Percentiles rank a stretch among this genome's conserved stretches.
Evolutionary conservation across 2,329 filamentous ascomycete genomes (phyloP).

Genomic region (Phialemonium atrogriseum): DNA sequence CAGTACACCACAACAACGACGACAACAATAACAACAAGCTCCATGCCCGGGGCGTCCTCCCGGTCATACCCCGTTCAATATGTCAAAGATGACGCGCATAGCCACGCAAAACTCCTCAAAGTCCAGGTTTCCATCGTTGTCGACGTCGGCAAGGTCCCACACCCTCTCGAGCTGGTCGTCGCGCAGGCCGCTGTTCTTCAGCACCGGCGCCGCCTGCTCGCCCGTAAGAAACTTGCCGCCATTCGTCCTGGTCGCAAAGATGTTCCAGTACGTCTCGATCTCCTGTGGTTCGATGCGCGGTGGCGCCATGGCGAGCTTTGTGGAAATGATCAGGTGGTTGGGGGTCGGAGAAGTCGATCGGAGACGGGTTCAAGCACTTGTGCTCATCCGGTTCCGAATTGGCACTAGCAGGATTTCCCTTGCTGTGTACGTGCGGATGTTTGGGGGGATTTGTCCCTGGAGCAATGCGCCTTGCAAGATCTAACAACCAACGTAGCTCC

Average conservation of each 20-base stretch:
- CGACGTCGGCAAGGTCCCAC: conserved; percentile 95
- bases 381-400: no score
- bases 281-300: conserved; percentile 54
- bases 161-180: conserved; percentile 85
- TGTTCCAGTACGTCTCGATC: conserved; percentile 60
- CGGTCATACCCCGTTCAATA: conserved; percentile 80
- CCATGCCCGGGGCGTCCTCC: no score
- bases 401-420: no score
- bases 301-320: conserved; percentile 40
- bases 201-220: conserved; percentile 52
- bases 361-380: no score
- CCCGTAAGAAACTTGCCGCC: conserved; percentile 52
- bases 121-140: conserved; percentile 94
- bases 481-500: no score
- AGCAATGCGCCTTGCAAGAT: no score
- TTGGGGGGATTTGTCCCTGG: no score
- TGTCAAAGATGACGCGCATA: conserved; percentile 95
- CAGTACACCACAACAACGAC: no score
- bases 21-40: no score
- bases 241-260: conserved; percentile 51
- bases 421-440: no score
- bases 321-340: no score
- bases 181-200: conserved; percentile 55
- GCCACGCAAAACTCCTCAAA: conserved; percentile 99
- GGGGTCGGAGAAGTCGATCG: no score